Evolutionary conservation across 441 rosid genomes (phyloP), one percentile per base, ranked within the genome.

Genomic region (Pelargonium exstipulatum): DNA sequence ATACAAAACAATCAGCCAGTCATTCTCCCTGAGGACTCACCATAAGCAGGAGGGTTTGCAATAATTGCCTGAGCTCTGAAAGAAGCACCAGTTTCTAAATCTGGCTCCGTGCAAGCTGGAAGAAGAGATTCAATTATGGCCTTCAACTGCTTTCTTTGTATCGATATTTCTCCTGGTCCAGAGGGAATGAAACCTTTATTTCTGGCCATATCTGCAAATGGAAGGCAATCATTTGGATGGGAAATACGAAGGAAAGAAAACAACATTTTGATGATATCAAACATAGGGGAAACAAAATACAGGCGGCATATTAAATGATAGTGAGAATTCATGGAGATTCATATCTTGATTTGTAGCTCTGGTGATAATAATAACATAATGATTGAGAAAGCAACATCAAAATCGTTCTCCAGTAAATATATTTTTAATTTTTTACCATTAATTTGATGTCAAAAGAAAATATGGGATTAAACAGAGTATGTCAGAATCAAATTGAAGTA

Each of bases 21-120:
- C 9, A 2, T n/a, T 48, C 18, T 42, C 43, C 10, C 51, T n/a
- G 69, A 24, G 42, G 70, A 71, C 88, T 82, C 68, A 90, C 96
- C 96, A 79, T 92, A 95, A 20, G 98, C 97, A 64, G 98, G 98
- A 67, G 99, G 99, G 73, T 95, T 95, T 77, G 99, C 97, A 70
- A 95, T 92, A 64, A 95, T 88, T 65, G 99, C 99, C 80, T 95
- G 98, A 70, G 98, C 97, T 90, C 83, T 83, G 78, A 92, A 95
- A 71, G 87, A 78, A 63, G 68, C 76, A 69, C 84, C 83, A 53
- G 96, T 87, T 86, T 89, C 97, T 55, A 82, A 73, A 81, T 92
- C 96, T 3, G 95, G 95, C 76, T 89, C 95, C 60, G 84, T 89
- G 79, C 99, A 95, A 18, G 99, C 98, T 0, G 98, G 96, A 77